Conservation (phyloP, 495 filamentous ascomycete genomes). For the Hypoxylon fragiforme region DNA sequence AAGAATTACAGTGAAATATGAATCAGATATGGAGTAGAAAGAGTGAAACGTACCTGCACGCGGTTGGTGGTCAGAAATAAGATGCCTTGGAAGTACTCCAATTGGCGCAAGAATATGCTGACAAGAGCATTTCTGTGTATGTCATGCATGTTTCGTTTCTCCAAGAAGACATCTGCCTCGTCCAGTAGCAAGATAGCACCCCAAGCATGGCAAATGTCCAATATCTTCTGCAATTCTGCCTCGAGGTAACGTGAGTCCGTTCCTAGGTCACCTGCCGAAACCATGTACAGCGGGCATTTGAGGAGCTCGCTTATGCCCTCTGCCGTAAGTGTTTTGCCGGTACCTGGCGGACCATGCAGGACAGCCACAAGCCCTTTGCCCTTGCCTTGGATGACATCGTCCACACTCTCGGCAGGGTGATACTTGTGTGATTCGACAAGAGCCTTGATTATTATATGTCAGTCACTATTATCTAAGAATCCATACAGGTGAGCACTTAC, state of each 20-base stretch:
- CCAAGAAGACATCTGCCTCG: conserved; percentile 70
- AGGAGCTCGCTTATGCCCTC: conserved; percentile 58
- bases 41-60: conserved; percentile 70
- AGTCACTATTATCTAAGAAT: conserved; percentile 4
- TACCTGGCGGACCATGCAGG: conserved; percentile 60
- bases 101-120: conserved; percentile 57
- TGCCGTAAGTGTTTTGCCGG: conserved; percentile 64
- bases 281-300: conserved; percentile 55
- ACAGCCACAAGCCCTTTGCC: conserved; percentile 64
- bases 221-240: conserved; percentile 50
- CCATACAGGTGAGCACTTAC: conserved; percentile 1
- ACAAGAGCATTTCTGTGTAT: conserved; percentile 60
- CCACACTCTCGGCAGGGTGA: conserved; percentile 78
- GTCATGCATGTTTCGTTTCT: conserved; percentile 57
- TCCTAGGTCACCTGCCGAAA: conserved; percentile 60
- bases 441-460: conserved; percentile 44
- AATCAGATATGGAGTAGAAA: conserved; percentile 78
- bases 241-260: conserved; percentile 55
- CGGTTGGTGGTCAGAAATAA: conserved; percentile 65
- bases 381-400: conserved; percentile 74
- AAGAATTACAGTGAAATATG: no score
- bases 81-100: conserved; percentile 62
- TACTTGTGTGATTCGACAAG: conserved; percentile 80
- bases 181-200: conserved; percentile 62
- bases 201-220: conserved; percentile 57